Conservation (phyloP, 148 eudicot species). For the Fagopyrum tataricum region DNA sequence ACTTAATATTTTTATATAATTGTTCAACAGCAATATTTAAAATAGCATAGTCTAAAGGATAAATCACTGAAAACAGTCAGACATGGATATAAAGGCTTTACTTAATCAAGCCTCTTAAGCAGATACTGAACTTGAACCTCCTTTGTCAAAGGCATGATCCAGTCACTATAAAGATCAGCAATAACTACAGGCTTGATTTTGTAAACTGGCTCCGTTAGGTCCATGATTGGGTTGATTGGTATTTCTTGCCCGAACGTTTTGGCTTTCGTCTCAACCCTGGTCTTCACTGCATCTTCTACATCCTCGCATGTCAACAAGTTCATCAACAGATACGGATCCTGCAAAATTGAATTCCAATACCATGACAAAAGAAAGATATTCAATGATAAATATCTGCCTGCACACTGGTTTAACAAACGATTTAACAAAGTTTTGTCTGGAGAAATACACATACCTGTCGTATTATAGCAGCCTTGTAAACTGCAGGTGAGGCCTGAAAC, state of each 20-base stretch:
- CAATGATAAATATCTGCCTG: too few species aligned
- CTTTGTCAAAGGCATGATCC: constrained; percentile 98
- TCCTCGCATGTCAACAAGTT: constrained; percentile 61
- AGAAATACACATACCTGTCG: constrained; percentile 40
- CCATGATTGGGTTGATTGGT: constrained; percentile 24
- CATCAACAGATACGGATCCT: constrained; percentile 62
- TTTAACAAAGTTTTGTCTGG: neutral
- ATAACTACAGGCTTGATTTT: constrained; percentile 73
- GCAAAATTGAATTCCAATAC: constrained; percentile 13
- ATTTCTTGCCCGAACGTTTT: constrained; percentile 67
- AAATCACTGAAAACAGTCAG: neutral
- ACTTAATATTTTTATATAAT: neutral
- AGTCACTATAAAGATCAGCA: constrained; percentile 76
- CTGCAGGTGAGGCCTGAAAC: constrained; percentile 67
- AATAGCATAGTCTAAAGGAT: neutral
- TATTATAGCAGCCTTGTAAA: constrained; percentile 61
- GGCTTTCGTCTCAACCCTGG: constrained; percentile 73
- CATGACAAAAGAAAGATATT: neutral
- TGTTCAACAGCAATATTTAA: neutral
- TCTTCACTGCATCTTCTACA: constrained; percentile 65
- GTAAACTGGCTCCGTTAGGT: constrained; percentile 42
- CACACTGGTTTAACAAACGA: neutral
- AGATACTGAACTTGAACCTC: constrained; percentile 83
- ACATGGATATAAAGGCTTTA: neutral
- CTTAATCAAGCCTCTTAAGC: constrained; percentile 75